Evolutionary conservation across 2,329 filamentous ascomycete genomes (phyloP).

Genomic region (Ophiostoma tasmaniense): DNA sequence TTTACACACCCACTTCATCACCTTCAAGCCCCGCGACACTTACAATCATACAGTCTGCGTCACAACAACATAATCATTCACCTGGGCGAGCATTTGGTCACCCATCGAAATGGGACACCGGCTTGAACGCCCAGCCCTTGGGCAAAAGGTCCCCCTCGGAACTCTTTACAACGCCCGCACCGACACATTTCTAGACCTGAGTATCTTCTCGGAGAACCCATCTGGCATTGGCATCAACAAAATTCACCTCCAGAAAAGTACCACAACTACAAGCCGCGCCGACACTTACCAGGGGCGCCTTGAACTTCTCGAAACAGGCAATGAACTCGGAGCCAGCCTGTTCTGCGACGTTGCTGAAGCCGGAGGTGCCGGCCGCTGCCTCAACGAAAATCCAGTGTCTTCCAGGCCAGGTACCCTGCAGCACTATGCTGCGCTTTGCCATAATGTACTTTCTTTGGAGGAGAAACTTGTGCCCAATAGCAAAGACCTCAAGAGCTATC

Average conservation of each 20-base stretch:
- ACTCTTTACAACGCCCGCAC: constrained; percentile 15
- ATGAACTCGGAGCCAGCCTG: background rate
- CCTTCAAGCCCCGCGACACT: too few species aligned
- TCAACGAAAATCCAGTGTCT: background rate
- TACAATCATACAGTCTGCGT: too few species aligned
- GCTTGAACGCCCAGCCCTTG: constrained; percentile 12
- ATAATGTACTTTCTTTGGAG: background rate
- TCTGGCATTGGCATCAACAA: background rate
- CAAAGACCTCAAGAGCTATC: background rate
- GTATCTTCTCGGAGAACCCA: constrained; percentile 15
- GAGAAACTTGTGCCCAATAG: background rate
- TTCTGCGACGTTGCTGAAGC: background rate
- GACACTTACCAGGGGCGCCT: background rate
- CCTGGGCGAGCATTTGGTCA: too few species aligned
- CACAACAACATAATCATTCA: too few species aligned
- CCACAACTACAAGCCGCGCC: background rate
- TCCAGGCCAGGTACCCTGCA: background rate
- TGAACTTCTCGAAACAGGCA: background rate
- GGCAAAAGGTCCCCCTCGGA: constrained; percentile 13
- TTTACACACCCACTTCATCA: too few species aligned
- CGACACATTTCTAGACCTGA: constrained; percentile 13
- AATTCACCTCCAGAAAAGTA: too few species aligned
- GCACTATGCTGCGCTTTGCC: background rate
- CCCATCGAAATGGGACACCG: background rate
- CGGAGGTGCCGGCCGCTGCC: background rate